phyloP scores from a whole-genome alignment of 2,329 filamentous ascomycete species.

The Ophiocordyceps camponoti-leonardi region DNA sequence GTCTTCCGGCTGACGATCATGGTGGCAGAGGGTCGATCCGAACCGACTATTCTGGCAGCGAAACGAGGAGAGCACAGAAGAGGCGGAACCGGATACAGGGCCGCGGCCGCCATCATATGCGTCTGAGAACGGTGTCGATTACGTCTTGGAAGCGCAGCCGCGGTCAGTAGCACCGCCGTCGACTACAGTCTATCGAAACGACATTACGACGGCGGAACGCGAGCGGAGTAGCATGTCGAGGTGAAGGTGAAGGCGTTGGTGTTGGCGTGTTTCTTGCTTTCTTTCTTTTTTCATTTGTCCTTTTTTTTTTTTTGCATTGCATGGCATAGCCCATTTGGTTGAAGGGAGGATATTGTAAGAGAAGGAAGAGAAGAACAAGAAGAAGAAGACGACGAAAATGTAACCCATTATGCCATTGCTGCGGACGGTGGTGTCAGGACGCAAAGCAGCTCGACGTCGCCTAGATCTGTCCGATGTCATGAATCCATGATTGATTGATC shows the following conservation, averaged over 20 bases:
- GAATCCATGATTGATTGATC: no score
- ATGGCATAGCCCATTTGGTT: background rate
- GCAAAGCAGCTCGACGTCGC: no score
- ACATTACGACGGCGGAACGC: no score
- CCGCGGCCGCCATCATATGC: conserved; percentile 56
- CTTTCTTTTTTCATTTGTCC: no score
- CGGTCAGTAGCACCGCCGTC: conserved; percentile 39
- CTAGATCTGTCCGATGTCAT: no score
- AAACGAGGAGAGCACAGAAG: conserved; percentile 23
- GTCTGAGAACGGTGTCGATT: conserved; percentile 58
- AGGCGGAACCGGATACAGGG: conserved; percentile 10
- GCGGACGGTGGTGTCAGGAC: no score
- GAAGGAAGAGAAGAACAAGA: no score
- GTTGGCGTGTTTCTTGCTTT: background rate
- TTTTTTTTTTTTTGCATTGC: background rate
- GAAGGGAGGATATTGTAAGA: no score
- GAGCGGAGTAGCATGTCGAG: no score
- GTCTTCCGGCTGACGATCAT: conserved; percentile 1
- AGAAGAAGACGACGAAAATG: no score
- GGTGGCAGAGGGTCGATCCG: conserved; percentile 52
- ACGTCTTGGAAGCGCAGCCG: conserved; percentile 51
- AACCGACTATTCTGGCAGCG: conserved; percentile 69
- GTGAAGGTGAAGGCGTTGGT: background rate
- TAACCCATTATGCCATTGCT: no score
- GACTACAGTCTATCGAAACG: background rate